Conservation (phyloP, 2,329 filamentous ascomycete species). For the Scedosporium boydii region DNA sequence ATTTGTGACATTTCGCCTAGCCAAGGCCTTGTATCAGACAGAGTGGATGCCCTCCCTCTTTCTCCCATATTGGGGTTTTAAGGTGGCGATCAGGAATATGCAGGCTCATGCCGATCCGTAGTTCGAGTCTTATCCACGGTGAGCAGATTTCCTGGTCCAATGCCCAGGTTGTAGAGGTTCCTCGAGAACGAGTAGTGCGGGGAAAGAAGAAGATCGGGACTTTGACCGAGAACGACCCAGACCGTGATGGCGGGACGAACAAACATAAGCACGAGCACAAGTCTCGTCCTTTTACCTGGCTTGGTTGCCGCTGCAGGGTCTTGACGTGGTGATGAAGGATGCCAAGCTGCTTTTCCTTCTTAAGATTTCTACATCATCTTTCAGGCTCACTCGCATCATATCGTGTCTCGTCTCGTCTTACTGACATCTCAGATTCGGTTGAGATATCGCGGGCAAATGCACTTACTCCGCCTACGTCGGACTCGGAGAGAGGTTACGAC, state of each 20-base stretch:
- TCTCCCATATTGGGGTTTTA: background rate
- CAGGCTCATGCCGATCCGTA: background rate
- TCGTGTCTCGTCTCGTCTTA: too few species aligned
- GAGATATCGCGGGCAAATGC: background rate
- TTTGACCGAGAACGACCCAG: background rate
- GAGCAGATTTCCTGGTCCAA: background rate
- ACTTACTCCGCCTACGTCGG: too few species aligned
- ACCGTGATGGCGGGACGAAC: background rate
- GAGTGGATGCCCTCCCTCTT: background rate
- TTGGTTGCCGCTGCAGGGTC: background rate
- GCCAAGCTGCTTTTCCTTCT: background rate
- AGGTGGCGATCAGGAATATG: background rate
- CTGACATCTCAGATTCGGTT: too few species aligned
- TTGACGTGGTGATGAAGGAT: background rate
- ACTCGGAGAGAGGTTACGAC: too few species aligned
- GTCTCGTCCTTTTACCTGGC: background rate
- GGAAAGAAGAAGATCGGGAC: background rate
- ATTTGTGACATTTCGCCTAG: too few species aligned
- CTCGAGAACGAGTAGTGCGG: background rate
- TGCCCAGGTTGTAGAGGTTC: background rate
- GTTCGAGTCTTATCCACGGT: background rate
- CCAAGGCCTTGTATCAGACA: background rate
- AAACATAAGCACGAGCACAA: background rate
- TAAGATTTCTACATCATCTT: background rate
- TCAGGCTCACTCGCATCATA: background rate